Conservation (phyloP, 2,329 filamentous ascomycete species). For the Parastagonospora avenae region DNA sequence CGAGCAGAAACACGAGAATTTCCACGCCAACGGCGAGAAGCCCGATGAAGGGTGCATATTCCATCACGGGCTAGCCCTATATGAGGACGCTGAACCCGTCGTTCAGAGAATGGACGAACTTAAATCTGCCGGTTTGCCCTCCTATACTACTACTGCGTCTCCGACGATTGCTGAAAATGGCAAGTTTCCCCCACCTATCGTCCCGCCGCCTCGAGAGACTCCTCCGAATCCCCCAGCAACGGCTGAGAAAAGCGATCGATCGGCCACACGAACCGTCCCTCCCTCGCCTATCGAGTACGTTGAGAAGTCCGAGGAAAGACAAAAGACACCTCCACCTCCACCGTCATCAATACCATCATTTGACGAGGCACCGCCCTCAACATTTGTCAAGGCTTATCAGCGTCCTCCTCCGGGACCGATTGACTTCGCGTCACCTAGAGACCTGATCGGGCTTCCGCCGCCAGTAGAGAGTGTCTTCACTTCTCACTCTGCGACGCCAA, state of each 20-base stretch:
- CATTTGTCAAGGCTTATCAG: conserved; percentile 25
- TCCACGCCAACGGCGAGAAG: conserved; percentile 49
- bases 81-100: conserved; percentile 51
- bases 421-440: conserved; percentile 31
- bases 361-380: conserved; percentile 11
- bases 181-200: conserved; percentile 45
- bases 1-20: conserved; percentile 55
- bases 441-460: conserved; percentile 26
- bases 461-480: conserved; percentile 25
- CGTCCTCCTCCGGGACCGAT: conserved; percentile 37
- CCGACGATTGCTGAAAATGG: conserved; percentile 45
- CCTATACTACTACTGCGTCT: conserved; percentile 40
- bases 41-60: conserved; percentile 57
- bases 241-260: conserved; percentile 21
- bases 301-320: conserved; percentile 15
- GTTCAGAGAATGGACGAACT: conserved; percentile 42
- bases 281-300: conserved; percentile 22
- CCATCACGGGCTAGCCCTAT: conserved; percentile 56
- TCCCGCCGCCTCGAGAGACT: conserved; percentile 38
- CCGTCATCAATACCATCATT: conserved; percentile 26
- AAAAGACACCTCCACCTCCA: conserved; percentile 23
- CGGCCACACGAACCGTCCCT: conserved; percentile 16
- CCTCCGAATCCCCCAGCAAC: conserved; percentile 31
- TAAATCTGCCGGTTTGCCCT: conserved; percentile 46
- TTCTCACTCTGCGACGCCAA: conserved; percentile 21